phyloP scores from a whole-genome alignment of 331 rosid species.

The Phaseolus coccineus region DNA sequence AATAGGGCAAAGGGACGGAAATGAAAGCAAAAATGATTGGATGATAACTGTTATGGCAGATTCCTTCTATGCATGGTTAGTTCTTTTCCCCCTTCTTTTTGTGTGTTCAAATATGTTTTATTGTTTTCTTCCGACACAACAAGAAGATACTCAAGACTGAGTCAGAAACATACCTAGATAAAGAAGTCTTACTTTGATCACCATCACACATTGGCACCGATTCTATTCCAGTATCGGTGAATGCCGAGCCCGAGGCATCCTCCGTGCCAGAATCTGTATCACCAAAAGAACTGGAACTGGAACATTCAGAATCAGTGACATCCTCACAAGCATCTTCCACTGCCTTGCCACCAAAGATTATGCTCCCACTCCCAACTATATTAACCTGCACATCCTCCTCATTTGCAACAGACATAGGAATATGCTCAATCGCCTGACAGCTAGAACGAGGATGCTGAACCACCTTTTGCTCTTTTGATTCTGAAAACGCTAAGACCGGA shows the following conservation, averaged over 20 bases:
- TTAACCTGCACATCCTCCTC: conserved; percentile 66
- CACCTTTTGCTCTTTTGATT: conserved; percentile 37
- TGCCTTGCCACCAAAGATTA: conserved; percentile 41
- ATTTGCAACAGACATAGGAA: conserved; percentile 42
- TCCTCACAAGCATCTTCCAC: conserved; percentile 56
- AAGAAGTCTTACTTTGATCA: conserved; percentile 51
- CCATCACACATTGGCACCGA: conserved; percentile 47
- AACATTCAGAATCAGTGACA: conserved; percentile 49
- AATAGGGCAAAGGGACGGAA: neutral
- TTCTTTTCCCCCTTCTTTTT: neutral
- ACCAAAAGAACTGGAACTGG: conserved; percentile 78
- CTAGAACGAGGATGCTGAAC: conserved; percentile 46
- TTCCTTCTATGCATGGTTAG: neutral
- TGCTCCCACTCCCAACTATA: conserved; percentile 53
- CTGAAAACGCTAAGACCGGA: conserved; percentile 30
- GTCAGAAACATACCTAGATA: conserved; percentile 56
- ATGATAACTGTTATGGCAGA: neutral
- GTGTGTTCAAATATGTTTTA: neutral
- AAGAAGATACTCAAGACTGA: conserved; percentile 9
- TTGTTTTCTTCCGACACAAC: conserved; percentile 15
- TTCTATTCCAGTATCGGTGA: conserved; percentile 65
- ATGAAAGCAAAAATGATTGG: neutral
- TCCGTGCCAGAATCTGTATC: conserved; percentile 64
- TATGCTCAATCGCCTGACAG: conserved; percentile 39
- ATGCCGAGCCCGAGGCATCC: conserved; percentile 33